phyloP scores from a whole-genome alignment of 2,329 filamentous ascomycete genomes.

The Aspergillus awamori region DNA sequence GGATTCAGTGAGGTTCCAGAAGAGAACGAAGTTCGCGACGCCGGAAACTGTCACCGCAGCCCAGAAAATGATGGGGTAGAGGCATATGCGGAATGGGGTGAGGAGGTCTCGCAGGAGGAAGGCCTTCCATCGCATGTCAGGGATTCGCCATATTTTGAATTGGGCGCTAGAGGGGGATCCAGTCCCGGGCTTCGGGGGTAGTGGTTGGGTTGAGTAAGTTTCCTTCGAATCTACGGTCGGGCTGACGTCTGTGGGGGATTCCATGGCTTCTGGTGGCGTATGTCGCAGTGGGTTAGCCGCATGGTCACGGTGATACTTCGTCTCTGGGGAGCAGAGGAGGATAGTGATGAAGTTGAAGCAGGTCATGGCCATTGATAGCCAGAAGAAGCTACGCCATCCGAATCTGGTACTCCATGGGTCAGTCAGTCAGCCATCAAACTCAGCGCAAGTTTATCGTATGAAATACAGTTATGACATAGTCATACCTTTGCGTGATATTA shows the following conservation, averaged over 20 bases:
- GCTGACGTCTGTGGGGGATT: background rate
- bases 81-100: background rate
- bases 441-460: background rate
- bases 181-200: background rate
- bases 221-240: background rate
- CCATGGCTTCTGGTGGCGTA: background rate
- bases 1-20: constrained; percentile 13
- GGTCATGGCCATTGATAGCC: constrained; percentile 11
- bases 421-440: background rate
- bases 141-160: constrained; percentile 1
- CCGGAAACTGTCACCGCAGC: background rate
- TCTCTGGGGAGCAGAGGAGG: constrained; percentile 7
- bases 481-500: background rate
- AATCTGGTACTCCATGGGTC: background rate
- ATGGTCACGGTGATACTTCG: background rate
- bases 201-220: background rate
- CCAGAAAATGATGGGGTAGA: constrained; percentile 12
- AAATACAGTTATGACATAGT: background rate
- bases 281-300: background rate
- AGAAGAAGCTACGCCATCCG: constrained; percentile 17
- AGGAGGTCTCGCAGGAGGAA: constrained; percentile 8
- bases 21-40: constrained; percentile 8
- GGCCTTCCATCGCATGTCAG: background rate
- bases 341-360: constrained; percentile 2
- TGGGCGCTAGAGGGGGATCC: background rate